Evolutionary conservation across 352 stramenopile species (phyloP).

Genomic region (Globisporangium uncinulatum): DNA sequence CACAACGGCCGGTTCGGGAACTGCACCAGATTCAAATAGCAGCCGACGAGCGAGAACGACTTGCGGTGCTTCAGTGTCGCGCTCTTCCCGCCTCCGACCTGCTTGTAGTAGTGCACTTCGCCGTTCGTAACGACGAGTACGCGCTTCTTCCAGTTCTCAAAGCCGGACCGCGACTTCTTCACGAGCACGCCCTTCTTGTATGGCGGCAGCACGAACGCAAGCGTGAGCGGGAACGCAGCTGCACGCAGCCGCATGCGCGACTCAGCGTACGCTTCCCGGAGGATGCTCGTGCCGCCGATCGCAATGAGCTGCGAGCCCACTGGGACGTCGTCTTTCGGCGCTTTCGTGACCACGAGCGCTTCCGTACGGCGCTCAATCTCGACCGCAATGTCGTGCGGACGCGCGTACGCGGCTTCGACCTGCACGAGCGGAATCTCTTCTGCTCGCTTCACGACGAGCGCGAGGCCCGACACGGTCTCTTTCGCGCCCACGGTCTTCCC

Average conservation of each 20-base stretch:
- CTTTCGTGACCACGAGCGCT: constrained; percentile 59
- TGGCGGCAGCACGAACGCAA: constrained; percentile 80
- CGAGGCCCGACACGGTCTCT: constrained; percentile 54
- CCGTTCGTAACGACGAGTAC: constrained; percentile 77
- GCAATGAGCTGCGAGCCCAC: constrained; percentile 72
- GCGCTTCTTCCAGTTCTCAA: constrained; percentile 85
- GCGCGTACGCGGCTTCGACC: constrained; percentile 54
- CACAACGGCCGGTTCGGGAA: constrained; percentile 66
- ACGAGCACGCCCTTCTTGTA: constrained; percentile 76
- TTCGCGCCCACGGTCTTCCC: constrained; percentile 32
- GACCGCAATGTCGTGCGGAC: constrained; percentile 57
- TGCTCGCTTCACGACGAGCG: constrained; percentile 66
- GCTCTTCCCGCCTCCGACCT: constrained; percentile 33
- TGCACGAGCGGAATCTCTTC: constrained; percentile 74
- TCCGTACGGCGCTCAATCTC: constrained; percentile 74
- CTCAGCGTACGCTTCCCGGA: constrained; percentile 55
- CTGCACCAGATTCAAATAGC: constrained; percentile 81
- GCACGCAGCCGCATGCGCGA: constrained; percentile 45
- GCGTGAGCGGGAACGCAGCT: constrained; percentile 50
- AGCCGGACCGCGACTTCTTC: constrained; percentile 81
- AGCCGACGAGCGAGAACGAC: constrained; percentile 78
- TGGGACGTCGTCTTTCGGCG: constrained; percentile 40
- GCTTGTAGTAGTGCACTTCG: constrained; percentile 81
- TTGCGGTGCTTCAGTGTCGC: constrained; percentile 73
- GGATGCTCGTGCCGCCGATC: constrained; percentile 51